Evolutionary conservation across 2,329 filamentous ascomycete species (phyloP).

Genomic region (Fonsecaea pedrosoi): DNA sequence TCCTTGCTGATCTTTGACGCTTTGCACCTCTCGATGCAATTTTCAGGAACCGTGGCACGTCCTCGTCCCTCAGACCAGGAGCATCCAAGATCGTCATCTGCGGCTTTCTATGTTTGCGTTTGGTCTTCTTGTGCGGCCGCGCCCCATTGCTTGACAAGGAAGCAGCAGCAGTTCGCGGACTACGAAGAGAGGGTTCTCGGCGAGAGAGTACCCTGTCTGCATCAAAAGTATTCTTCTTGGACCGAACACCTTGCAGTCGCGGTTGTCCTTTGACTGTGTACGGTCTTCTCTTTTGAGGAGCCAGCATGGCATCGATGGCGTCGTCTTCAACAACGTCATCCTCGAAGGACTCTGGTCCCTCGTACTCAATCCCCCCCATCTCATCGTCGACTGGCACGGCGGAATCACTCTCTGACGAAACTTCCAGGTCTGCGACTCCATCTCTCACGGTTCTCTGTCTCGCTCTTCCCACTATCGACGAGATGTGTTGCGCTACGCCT

Average conservation of each 20-base stretch:
- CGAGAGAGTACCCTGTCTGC: background rate
- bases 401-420: conserved; percentile 23
- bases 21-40: conserved; percentile 62
- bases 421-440: conserved; percentile 9
- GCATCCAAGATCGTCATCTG: conserved; percentile 37
- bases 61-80: conserved; percentile 33
- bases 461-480: background rate
- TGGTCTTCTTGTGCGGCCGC: conserved; percentile 25
- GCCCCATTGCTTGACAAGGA: conserved; percentile 2
- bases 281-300: conserved; percentile 24
- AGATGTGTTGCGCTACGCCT: conserved; percentile 35
- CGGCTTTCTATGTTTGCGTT: conserved; percentile 20
- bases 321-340: conserved; percentile 43
- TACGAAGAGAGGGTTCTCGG: background rate
- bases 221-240: background rate
- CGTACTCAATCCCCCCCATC: conserved; percentile 7
- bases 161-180: background rate
- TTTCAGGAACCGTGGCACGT: conserved; percentile 61
- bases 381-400: conserved; percentile 9
- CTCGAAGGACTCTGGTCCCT: conserved; percentile 14
- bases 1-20: conserved; percentile 52
- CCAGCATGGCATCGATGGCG: conserved; percentile 42
- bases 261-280: conserved; percentile 26
- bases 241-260: conserved; percentile 14
- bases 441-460: background rate